Evolutionary conservation across 2,329 filamentous ascomycete species (phyloP), one percentile per base, ranked within the genome.

Genomic region (Verruconis gallopava): DNA sequence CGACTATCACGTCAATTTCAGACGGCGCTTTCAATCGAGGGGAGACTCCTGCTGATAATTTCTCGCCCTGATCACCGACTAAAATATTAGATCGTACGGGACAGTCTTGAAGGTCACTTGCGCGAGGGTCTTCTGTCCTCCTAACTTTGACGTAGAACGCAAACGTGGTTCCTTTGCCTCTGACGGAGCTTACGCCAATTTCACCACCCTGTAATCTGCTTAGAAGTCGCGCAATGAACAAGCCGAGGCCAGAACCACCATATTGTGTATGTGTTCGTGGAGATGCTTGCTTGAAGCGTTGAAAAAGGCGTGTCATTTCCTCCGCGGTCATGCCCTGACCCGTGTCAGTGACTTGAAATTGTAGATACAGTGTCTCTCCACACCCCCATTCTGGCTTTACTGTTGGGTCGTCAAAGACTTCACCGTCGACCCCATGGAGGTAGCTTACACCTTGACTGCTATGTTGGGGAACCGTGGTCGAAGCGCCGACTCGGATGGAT

Each of bases 151-250:
- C 67, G 52, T 79, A 81, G 53, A 82, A 81, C 25, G 69, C 74
- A 57, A 82, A 81, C 1, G 71, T 77, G 50, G 74, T 78, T 21
- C 78, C 78, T 12, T 68, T 55, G 5, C 71, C 75, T 45, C 68
- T 66, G 33, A 64, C 55, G 0, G 76, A 79, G 1, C 66, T 64
- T 4, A 83, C 74, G 1, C 78, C 79, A 25, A 85, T 81, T 34
- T 76, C 70, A 1, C 80, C 80, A n/a, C 78, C 77, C 48, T 82
- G 78, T 25, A 82, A 64, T 51, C 82, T 77, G 2, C 75, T 76
- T 11, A 85, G 65, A 25, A 77, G 68, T 14, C 76, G 68, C 38
- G 72, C 77, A 44, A 84, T 83, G 53, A 81, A 83, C 0, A 84
- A 63, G 0, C 80, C 80, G 1, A 85, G 65, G 0, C 80, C 80